Evolutionary conservation across 352 stramenopile species (phyloP).

Genomic region (Blastocystis sp.): DNA sequence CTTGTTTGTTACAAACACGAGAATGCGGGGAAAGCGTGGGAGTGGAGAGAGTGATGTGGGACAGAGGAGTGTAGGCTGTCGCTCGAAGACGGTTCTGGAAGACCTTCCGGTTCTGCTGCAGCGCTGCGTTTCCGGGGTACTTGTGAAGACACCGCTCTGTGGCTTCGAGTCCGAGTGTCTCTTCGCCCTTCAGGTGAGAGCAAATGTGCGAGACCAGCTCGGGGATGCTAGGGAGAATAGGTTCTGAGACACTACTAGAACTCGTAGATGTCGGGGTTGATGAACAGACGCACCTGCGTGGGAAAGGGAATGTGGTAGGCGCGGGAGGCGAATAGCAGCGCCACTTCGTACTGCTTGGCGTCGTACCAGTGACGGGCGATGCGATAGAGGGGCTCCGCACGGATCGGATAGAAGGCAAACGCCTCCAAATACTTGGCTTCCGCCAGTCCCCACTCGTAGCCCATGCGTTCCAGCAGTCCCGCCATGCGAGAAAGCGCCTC

Average conservation of each 20-base stretch:
- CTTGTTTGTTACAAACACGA: constrained; percentile 7
- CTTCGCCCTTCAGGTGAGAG: background rate
- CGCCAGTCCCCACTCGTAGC: background rate
- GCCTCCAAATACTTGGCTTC: constrained; percentile 19
- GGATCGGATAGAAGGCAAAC: constrained; percentile 14
- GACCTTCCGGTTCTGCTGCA: background rate
- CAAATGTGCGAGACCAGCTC: constrained; percentile 46
- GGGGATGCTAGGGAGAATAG: background rate
- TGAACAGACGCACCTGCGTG: constrained; percentile 26
- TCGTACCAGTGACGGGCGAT: constrained; percentile 41
- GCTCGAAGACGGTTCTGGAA: constrained; percentile 33
- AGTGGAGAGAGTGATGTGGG: background rate
- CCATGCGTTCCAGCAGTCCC: constrained; percentile 42
- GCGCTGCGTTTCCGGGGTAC: background rate
- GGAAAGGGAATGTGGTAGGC: constrained; percentile 32
- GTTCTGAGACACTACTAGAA: background rate
- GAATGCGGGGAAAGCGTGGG: background rate
- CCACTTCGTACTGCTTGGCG: constrained; percentile 7
- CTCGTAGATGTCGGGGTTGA: constrained; percentile 26
- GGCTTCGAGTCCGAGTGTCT: background rate
- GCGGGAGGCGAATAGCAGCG: background rate
- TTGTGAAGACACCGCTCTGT: background rate
- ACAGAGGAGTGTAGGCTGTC: background rate
- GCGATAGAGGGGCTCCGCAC: constrained; percentile 27
- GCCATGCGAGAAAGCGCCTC: constrained; percentile 23